A percentile compares a stretch with the other conserved stretches of the same genome.
Evolutionary conservation across 2,329 filamentous ascomycete species (phyloP).

Genomic region (Pseudodiploospora longispora): DNA sequence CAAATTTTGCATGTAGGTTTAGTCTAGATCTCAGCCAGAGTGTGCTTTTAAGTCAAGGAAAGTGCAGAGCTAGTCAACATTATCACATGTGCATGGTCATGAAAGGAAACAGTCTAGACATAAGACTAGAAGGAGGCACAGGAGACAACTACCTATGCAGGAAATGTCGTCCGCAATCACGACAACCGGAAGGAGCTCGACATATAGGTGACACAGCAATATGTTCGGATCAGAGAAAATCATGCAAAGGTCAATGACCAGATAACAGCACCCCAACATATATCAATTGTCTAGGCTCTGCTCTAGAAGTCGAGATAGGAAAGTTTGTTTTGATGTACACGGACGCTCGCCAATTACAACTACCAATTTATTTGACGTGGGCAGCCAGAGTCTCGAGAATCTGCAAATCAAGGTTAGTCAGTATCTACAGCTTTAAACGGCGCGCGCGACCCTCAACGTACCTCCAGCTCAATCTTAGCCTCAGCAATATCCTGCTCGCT

Average conservation of each 20-base stretch:
- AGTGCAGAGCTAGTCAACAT: no score
- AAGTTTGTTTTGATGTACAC: constrained; percentile 37
- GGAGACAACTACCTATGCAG: no score
- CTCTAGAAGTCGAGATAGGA: constrained; percentile 25
- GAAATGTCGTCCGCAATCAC: no score
- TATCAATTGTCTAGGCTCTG: constrained; percentile 28
- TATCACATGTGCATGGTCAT: no score
- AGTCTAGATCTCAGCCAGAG: no score
- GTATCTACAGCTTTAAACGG: background rate
- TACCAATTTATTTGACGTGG: constrained; percentile 64
- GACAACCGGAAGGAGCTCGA: no score
- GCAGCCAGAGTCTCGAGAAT: constrained; percentile 78
- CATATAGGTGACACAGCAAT: no score
- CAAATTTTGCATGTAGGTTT: no score
- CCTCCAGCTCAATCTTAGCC: constrained; percentile 98
- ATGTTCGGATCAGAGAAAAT: no score
- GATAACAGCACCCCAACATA: constrained; percentile 22
- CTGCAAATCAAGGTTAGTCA: constrained; percentile 31
- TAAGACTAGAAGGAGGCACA: no score
- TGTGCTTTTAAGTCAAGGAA: no score
- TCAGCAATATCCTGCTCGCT: constrained; percentile 97
- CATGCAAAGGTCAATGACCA: background rate
- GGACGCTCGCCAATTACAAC: constrained; percentile 31
- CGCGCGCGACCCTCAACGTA: constrained; percentile 27
- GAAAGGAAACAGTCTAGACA: no score